Base-by-base conservation (phyloP, 257 asterid species). In the Solanum bulbocastanum region DNA sequence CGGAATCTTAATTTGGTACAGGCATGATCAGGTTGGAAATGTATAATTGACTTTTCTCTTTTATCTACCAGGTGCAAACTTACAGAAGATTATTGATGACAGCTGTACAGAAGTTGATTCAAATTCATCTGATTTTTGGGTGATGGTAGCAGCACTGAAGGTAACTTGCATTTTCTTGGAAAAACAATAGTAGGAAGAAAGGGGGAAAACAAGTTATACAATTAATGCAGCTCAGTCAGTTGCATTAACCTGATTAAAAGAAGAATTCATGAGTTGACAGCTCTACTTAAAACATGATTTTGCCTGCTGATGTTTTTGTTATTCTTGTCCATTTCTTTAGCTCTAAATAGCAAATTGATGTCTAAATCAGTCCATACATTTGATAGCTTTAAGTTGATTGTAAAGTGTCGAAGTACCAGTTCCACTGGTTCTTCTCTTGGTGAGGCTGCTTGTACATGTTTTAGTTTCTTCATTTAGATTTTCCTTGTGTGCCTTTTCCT, bases 61-160 rank as follows among this genome's bases (percentile, higher is more conserved):
- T 91, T 85, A 73, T 88, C 89, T 89, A 52, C 42, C 90, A 97
- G 99, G 98, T 93, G 84, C 95, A 85, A 91, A 87, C 83, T 66
- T 95, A 46, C 94, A 91, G 87, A 94, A 92, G 91, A 92, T 97
- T 87, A 90, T 95, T 58, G 91, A 92, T 88, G 99, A 97, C 90
- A 92, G 90, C 83, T 91, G 90, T 89, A 92, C 98, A 84, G 96
- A 95, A 87, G 98, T 96, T 78, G 90, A 92, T 90, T 93, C 98
- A 88, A 91, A 87, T 87, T 95, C 99, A 69, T 95, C 98, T 23
- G 98, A 94, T 52, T 97, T 96, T 93, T 97, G 99, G 99, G 96
- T 97, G 88, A 89, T 94, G 93, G 98, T 96, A 90, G 98, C 98
- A 84, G 98, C 99, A 85, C 91, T 97, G 60, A 94, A 95, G 99